Conservation (phyloP, 345 rosid genomes). For the Eucalyptus tenuipes region DNA sequence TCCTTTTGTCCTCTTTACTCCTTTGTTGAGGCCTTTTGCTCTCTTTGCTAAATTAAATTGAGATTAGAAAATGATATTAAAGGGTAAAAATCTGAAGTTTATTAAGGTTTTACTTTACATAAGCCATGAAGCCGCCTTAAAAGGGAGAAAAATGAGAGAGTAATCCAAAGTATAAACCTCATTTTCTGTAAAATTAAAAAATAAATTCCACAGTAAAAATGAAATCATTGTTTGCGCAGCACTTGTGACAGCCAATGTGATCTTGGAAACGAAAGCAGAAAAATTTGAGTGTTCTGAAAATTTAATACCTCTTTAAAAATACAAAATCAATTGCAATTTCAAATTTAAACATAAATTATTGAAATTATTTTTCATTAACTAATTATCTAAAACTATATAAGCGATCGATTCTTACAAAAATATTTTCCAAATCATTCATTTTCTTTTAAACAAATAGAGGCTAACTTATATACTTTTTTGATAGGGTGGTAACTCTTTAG, state of each 20-base stretch:
- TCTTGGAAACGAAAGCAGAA: background rate
- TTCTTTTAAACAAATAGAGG: accelerated
- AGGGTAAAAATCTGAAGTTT: background rate
- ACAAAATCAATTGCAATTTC: background rate
- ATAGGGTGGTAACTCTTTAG: background rate
- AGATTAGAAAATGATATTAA: background rate
- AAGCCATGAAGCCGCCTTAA: background rate
- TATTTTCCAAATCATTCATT: accelerated
- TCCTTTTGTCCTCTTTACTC: background rate
- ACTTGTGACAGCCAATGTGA: background rate
- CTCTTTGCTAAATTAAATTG: background rate
- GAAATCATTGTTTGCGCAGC: background rate
- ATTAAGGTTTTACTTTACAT: background rate
- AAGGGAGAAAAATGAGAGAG: background rate
- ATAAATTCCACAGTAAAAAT: background rate
- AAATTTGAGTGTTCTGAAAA: background rate
- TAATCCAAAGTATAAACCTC: background rate
- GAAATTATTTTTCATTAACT: too few relatives aligned
- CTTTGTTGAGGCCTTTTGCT: background rate
- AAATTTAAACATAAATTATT: background rate
- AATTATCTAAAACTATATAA: background rate
- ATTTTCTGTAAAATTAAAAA: background rate
- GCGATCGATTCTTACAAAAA: background rate
- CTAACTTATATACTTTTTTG: background rate
- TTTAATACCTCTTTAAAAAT: background rate